A percentile compares a stretch with the other conserved stretches of the same genome.
phyloP scores from a whole-genome alignment of 148 eudicot species.

The Polygonum maritimum region DNA sequence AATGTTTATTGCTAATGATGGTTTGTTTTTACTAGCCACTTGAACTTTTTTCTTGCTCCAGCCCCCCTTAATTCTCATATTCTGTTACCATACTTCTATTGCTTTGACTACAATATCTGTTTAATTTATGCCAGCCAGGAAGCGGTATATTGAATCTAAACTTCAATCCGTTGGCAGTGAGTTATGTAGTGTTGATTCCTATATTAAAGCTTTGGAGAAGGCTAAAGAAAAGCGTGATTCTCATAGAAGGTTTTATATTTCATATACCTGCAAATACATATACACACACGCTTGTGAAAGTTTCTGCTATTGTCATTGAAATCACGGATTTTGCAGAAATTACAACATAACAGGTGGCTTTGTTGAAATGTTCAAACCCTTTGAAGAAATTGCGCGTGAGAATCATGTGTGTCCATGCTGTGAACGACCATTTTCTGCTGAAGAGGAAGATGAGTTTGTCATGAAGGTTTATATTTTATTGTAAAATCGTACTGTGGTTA shows the following conservation, averaged over 20 bases:
- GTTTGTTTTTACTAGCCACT: background rate
- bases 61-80: background rate
- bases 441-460: slow-evolving; percentile 83
- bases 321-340: slow-evolving; percentile 31
- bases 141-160: slow-evolving; percentile 61
- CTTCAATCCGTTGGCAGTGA: slow-evolving; percentile 60
- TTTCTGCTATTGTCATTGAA: background rate
- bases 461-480: slow-evolving; percentile 42
- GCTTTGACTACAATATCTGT: background rate
- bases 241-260: slow-evolving; percentile 48
- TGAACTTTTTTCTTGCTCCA: background rate
- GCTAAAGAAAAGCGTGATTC: slow-evolving; percentile 59
- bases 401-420: slow-evolving; percentile 81
- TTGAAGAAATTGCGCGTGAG: slow-evolving; percentile 60
- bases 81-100: background rate
- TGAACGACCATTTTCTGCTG: slow-evolving; percentile 82
- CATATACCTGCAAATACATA: background rate
- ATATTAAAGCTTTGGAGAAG: slow-evolving; percentile 36
- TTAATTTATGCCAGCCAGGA: slow-evolving; percentile 55
- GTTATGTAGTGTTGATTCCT: slow-evolving; percentile 47
- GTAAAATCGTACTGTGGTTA: background rate
- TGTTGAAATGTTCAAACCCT: slow-evolving; percentile 58
- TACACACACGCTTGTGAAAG: slow-evolving; percentile 2
- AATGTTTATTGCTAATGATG: background rate
- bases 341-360: slow-evolving; percentile 50